Base-by-base conservation (phyloP, 2,329 filamentous ascomycete species). In the Thermothelomyces thermophilus region DNA sequence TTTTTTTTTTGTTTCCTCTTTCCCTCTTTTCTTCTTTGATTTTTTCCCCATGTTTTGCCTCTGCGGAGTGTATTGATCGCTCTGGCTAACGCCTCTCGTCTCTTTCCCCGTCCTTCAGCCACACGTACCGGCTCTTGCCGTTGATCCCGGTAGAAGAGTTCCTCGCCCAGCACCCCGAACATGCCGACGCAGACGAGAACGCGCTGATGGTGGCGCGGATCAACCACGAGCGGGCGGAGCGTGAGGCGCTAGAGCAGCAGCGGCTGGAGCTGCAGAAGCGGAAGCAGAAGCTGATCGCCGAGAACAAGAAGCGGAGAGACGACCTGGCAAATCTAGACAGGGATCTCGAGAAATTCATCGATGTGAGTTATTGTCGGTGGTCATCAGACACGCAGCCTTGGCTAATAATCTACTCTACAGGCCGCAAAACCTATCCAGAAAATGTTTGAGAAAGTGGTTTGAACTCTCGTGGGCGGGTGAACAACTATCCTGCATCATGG, bases 311-410 rank as follows among this genome's bases (percentile, higher is more conserved):
- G 70, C 80, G 91, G 58, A 95, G 95, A 66, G 90, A 96, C 49
- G 90, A 97, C 62, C 72, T 98, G 42, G 90, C 87, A 17, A 95
- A 86, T 62, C 72, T 98, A 53, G 93, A 98, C 62, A 86, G 87
- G 63, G 89, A 95, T 67, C 73, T 97, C 50, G 93, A 97, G 70
- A 90, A 87, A 62, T 95, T 95, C 64, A 91, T 95, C 61, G 89
- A 94, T 68, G 87, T 88, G 63, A 63, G 84, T 71, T 19, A 26
- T 17, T 14, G 22, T 3, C 10, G 42, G 24, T 22, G n/a, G 9
- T 19, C 11, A 17, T 19, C 10, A 5, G 13, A n/a, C 1, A 34
- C 13, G 26, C 4, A 17, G 13, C 16, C 6, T 24, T 20, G n/a
- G 34, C 45, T 46, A 56, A 39, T 58, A 65, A 59, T 58, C 46